phyloP scores from a whole-genome alignment of 129 eudicot genomes.

The Silybum marianum region DNA sequence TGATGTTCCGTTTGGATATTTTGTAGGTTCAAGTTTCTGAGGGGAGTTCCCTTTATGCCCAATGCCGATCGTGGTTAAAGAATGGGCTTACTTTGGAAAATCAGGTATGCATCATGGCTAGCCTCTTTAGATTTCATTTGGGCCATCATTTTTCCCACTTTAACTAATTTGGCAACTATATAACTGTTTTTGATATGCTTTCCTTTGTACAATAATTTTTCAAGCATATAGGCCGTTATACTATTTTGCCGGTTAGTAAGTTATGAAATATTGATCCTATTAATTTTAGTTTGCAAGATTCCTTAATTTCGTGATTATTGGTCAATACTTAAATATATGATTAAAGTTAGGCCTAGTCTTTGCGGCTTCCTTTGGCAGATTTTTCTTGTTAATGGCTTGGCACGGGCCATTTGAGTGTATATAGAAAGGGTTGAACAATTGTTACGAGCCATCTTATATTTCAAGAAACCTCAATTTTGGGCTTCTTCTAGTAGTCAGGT shows the following conservation, averaged over 20 bases:
- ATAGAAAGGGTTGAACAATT: too few relatives aligned
- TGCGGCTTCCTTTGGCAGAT: too few relatives aligned
- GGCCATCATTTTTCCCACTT: background rate
- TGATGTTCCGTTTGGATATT: background rate
- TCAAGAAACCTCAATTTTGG: background rate
- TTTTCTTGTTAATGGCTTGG: too few relatives aligned
- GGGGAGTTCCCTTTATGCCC: slow-evolving; percentile 62
- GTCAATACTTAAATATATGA: background rate
- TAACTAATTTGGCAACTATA: background rate
- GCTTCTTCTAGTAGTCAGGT: background rate
- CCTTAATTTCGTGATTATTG: background rate
- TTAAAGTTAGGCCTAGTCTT: background rate
- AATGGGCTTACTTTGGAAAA: slow-evolving; percentile 61
- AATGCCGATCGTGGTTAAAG: slow-evolving; percentile 80
- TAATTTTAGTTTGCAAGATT: background rate
- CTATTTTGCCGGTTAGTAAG: background rate
- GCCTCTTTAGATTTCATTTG: background rate
- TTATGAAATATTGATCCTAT: background rate
- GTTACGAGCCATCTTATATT: background rate
- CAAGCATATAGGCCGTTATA: background rate
- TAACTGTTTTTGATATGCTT: background rate
- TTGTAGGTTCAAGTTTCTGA: slow-evolving; percentile 60
- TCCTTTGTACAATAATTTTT: too few relatives aligned
- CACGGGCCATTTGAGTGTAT: too few relatives aligned
- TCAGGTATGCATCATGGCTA: slow-evolving; percentile 44